Evolutionary conservation across 1,284 basidiomycete genomes (phyloP).

Genomic region (Ceratobasidium sp.): DNA sequence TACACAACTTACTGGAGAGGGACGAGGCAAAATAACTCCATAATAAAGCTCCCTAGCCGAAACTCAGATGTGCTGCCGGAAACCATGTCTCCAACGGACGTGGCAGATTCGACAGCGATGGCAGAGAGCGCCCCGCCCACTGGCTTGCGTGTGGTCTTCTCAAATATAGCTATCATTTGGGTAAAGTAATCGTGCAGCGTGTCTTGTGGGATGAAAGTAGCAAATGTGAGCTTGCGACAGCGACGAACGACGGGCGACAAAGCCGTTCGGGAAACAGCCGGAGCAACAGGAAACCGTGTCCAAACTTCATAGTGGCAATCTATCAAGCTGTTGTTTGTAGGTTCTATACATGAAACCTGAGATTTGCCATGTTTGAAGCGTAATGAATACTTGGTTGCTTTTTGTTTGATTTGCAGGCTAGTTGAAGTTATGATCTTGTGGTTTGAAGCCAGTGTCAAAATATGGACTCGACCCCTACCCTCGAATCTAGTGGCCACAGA

Average conservation of each 20-base stretch:
- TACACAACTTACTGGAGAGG: conserved; percentile 25
- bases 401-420: conserved; percentile 63
- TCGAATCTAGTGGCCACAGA: conserved; percentile 61
- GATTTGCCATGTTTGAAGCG: conserved; percentile 19
- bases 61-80: neutral
- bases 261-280: conserved; percentile 61
- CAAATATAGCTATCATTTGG: conserved; percentile 37
- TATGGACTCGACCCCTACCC: conserved; percentile 57
- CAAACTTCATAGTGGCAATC: conserved; percentile 60
- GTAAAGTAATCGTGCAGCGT: conserved; percentile 51
- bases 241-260: conserved; percentile 52
- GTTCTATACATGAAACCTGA: neutral
- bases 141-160: conserved; percentile 39
- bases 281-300: conserved; percentile 48
- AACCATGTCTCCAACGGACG: neutral
- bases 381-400: conserved; percentile 66
- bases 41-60: conserved; percentile 26
- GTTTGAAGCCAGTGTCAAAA: conserved; percentile 56
- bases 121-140: conserved; percentile 6
- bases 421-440: conserved; percentile 56
- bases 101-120: neutral
- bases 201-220: neutral
- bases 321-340: conserved; percentile 62
- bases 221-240: neutral
- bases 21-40: conserved; percentile 33